phyloP scores from a whole-genome alignment of 768 basidiomycete genomes.

The Xanthoconium purpureum region DNA sequence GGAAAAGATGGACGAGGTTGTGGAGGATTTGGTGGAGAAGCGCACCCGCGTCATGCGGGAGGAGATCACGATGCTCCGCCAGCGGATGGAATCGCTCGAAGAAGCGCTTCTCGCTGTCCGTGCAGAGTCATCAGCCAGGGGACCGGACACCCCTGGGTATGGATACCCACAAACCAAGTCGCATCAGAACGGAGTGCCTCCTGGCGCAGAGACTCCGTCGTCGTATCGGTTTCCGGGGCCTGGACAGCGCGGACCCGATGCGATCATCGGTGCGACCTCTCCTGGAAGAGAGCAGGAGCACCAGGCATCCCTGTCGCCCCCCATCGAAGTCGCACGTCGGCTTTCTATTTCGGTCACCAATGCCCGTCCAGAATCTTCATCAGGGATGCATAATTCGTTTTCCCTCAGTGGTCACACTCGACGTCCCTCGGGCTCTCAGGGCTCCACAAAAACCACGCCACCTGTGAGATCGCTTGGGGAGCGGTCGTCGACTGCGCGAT shows the following conservation, averaged over 20 bases:
- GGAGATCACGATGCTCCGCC: slow-evolving; percentile 58
- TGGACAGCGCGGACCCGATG: slow-evolving; percentile 34
- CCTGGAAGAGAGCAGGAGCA: slow-evolving; percentile 43
- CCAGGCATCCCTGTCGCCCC: slow-evolving; percentile 39
- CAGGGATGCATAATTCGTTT: slow-evolving; percentile 16
- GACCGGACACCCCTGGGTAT: slow-evolving; percentile 12
- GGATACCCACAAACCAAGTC: slow-evolving; percentile 25
- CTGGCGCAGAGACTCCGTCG: slow-evolving; percentile 32
- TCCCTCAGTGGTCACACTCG: slow-evolving; percentile 21
- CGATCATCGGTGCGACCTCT: slow-evolving; percentile 37
- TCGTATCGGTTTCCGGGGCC: slow-evolving; percentile 50
- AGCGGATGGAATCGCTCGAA: slow-evolving; percentile 70
- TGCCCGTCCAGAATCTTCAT: slow-evolving; percentile 44
- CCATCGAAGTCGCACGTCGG: slow-evolving; percentile 47
- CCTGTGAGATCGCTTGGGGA: slow-evolving; percentile 20
- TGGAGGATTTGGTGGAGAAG: slow-evolving; percentile 61
- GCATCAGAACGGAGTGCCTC: slow-evolving; percentile 38
- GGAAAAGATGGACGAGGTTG: slow-evolving; percentile 57
- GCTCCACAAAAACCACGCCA: slow-evolving; percentile 21
- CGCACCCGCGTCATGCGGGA: slow-evolving; percentile 54
- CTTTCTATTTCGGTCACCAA: slow-evolving; percentile 43
- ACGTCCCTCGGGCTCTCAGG: slow-evolving; percentile 10
- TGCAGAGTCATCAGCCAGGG: slow-evolving; percentile 18
- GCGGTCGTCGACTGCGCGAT: slow-evolving; percentile 18
- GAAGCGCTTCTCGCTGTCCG: slow-evolving; percentile 36